Percentiles rank a stretch among this genome's conserved stretches.
Evolutionary conservation across 2,329 filamentous ascomycete species (phyloP).

Genomic region (Calonectria pseudoreteaudii): DNA sequence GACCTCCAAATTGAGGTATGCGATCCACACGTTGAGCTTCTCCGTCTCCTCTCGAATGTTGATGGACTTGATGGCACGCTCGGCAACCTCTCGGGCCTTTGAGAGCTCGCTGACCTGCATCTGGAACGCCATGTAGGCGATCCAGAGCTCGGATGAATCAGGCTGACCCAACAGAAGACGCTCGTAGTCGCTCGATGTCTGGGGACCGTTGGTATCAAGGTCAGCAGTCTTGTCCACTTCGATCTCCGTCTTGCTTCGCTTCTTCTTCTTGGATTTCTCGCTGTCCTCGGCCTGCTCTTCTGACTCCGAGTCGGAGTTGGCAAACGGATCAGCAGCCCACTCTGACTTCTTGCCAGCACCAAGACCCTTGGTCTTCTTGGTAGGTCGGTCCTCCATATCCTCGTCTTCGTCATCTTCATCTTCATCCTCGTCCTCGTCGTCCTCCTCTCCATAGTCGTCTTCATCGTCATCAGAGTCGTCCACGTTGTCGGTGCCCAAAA

Average conservation of each 20-base stretch:
- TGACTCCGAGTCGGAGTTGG: slow-evolving; percentile 67
- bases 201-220: slow-evolving; percentile 87
- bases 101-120: slow-evolving; percentile 90
- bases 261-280: slow-evolving; percentile 68
- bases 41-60: slow-evolving; percentile 91
- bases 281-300: slow-evolving; percentile 50
- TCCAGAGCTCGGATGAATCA: slow-evolving; percentile 94
- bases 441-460: slow-evolving; percentile 47
- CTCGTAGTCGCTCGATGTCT: slow-evolving; percentile 92
- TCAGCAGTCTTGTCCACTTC: slow-evolving; percentile 93
- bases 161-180: slow-evolving; percentile 91
- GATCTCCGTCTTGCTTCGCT: slow-evolving; percentile 80
- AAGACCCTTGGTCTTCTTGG: slow-evolving; percentile 48
- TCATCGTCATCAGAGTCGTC: slow-evolving; percentile 55
- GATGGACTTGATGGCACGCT: slow-evolving; percentile 91
- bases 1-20: slow-evolving; percentile 93
- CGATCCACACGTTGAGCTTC: slow-evolving; percentile 96
- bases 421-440: slow-evolving; percentile 58
- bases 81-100: slow-evolving; percentile 88
- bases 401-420: slow-evolving; percentile 51
- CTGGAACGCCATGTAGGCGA: slow-evolving; percentile 99
- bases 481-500: slow-evolving; percentile 60
- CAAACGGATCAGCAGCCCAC: slow-evolving; percentile 81
- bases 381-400: slow-evolving; percentile 55
- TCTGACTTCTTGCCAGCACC: slow-evolving; percentile 82